Evolutionary conservation across 108 stramenopile species (phyloP), one percentile per base, ranked within the genome.

Genomic region (Nitzschia putrida): DNA sequence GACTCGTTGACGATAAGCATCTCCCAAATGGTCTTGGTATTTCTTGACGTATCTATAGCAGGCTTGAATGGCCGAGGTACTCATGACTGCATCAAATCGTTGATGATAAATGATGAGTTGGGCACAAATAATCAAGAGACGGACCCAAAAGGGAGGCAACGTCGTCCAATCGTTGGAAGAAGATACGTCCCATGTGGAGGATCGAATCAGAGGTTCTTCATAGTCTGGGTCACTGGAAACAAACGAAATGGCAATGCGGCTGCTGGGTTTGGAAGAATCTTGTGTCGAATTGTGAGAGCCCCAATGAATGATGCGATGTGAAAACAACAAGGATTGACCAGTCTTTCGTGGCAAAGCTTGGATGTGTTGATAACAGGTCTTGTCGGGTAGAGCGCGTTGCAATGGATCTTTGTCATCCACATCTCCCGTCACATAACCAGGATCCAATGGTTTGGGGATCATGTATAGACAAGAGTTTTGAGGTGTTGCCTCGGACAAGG

Each of bases 241-340:
- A 67, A 91, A 88, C 11, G 85, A 87, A 52, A 91, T 81, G 37
- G 90, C 90, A 58, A 86, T 73, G 18, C 90, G 65, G 29, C 29
- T 34, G 29, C 29, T 34, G 0, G 88, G 85, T 20, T 53, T 14
- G 11, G 24, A 22, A 12, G 22, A 10, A 20, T 67, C 44, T 8
- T 70, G 18, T 21, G 81, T 77, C 61, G 83, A 77, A 4, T 85
- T 82, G 37, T 44, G 26, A 2, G 87, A 88, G 5, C 90, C 90
- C 90, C 90, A 91, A 70, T 91, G 90, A 53, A 91, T 69, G 10
- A 87, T 81, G 11, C 90, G 72, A 64, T 91, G 90, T 3, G 85
- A 83, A 60, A 91, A 91, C 8, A 87, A 53, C 11, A 91, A 23
- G 0, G 85, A 81, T 52, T 85, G 68, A 10, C 90, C 90, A 2